Evolutionary conservation across 805 yeast genomes (phyloP).

Genomic region (Saccharomycopsis lassenensis): DNA sequence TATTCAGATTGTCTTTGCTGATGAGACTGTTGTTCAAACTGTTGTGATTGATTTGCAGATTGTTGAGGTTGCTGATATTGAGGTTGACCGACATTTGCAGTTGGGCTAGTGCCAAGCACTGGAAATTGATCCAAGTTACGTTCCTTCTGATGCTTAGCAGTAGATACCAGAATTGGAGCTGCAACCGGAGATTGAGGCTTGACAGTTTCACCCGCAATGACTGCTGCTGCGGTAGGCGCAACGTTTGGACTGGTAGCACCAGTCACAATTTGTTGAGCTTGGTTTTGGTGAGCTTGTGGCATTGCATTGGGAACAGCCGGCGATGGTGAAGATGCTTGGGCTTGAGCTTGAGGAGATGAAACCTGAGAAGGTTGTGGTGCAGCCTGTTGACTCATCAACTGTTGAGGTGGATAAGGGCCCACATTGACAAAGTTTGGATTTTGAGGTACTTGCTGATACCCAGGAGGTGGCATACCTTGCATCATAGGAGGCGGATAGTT

Average conservation of each 20-base stretch:
- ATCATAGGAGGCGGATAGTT: background rate
- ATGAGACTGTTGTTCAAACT: constrained; percentile 15
- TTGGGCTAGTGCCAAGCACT: constrained; percentile 16
- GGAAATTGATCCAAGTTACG: constrained; percentile 18
- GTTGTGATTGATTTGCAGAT: constrained; percentile 18
- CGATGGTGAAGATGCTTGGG: no score
- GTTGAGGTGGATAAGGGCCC: constrained; percentile 18
- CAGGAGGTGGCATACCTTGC: no score
- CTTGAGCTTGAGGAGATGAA: constrained; percentile 23
- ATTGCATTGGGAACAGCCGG: no score
- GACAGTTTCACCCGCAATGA: no score
- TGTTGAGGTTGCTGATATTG: constrained; percentile 8
- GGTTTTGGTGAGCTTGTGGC: no score
- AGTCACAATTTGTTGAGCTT: no score
- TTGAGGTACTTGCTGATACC: no score
- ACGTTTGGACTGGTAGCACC: background rate
- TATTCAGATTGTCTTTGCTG: constrained; percentile 12
- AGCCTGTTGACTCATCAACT: constrained; percentile 19
- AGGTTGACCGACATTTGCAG: constrained; percentile 19
- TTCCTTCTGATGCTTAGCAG: constrained; percentile 16
- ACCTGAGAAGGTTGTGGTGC: constrained; percentile 19
- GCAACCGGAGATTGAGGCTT: no score
- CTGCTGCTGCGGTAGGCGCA: constrained; percentile 24
- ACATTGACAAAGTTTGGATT: no score
- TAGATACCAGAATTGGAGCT: no score